Evolutionary conservation across 2,329 filamentous ascomycete genomes (phyloP).

Genomic region (Fusarium staphyleae): DNA sequence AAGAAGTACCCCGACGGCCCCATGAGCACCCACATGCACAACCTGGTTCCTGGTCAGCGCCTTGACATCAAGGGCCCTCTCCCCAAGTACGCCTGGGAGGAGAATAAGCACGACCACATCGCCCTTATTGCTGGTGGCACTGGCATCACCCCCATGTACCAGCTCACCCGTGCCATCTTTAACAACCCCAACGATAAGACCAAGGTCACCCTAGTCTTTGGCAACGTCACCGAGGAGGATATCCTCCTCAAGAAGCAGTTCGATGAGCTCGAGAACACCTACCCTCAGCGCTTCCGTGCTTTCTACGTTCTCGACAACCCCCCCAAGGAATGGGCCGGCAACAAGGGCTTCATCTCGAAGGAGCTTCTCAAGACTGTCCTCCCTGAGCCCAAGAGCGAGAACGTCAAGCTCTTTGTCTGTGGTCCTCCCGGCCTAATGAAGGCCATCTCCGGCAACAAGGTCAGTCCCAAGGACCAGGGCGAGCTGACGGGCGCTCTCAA

Average conservation of each 20-base stretch:
- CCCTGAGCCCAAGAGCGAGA: conserved; percentile 87
- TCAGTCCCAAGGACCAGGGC: conserved; percentile 91
- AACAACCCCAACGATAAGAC: conserved; percentile 96
- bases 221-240: conserved; percentile 88
- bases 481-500: conserved; percentile 83
- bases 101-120: conserved; percentile 94
- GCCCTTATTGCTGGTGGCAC: conserved; percentile 91
- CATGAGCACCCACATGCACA: conserved; percentile 91
- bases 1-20: conserved; percentile 91
- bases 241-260: conserved; percentile 90
- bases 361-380: conserved; percentile 94
- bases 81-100: conserved; percentile 87
- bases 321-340: conserved; percentile 78
- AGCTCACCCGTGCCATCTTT: conserved; percentile 90
- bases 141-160: conserved; percentile 98
- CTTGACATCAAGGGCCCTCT: conserved; percentile 95
- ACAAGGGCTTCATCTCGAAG: conserved; percentile 84
- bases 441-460: conserved; percentile 87
- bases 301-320: conserved; percentile 92
- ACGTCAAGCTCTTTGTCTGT: conserved; percentile 97
- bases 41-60: conserved; percentile 79
- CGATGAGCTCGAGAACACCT: conserved; percentile 88
- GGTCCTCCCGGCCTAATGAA: conserved; percentile 94
- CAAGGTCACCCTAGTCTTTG: conserved; percentile 94
- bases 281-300: conserved; percentile 91